phyloP scores from a whole-genome alignment of 2,329 filamentous ascomycete species.

The Colletotrichum sp. region DNA sequence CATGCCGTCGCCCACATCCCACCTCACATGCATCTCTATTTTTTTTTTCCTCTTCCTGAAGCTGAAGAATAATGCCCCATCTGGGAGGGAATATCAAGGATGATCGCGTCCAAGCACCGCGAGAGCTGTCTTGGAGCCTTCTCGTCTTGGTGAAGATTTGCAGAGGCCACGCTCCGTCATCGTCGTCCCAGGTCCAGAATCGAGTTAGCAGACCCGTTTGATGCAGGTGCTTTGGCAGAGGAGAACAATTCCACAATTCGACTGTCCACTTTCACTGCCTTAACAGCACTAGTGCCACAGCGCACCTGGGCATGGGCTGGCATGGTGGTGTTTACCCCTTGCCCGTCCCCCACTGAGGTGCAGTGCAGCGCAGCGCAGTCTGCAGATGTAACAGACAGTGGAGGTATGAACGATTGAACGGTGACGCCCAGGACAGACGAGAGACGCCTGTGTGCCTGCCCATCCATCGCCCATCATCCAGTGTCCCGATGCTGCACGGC shows the following conservation, averaged over 20 bases:
- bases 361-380: not conserved
- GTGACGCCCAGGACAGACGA: not conserved
- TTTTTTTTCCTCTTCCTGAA: not conserved
- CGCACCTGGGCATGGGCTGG: not conserved
- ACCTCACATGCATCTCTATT: not conserved
- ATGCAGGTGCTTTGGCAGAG: slow-evolving; percentile 1
- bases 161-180: not conserved
- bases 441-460: not conserved
- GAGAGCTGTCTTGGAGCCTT: not conserved
- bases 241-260: not conserved
- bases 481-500: not conserved
- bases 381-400: not conserved
- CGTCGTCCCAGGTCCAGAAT: not conserved
- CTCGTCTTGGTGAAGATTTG: slow-evolving; percentile 1
- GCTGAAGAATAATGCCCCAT: not conserved
- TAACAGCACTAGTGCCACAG: not conserved
- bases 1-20: not conserved
- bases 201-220: not conserved
- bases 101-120: not conserved
- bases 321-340: not conserved
- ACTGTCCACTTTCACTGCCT: not conserved
- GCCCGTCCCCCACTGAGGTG: not conserved
- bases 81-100: not conserved
- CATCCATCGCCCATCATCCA: not conserved
- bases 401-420: not conserved